These are phyloP conservation scores for Scheffersomyces coipomensis DNA, from an alignment of 805 yeast genomes.

Conservation along the genomic window DNA sequence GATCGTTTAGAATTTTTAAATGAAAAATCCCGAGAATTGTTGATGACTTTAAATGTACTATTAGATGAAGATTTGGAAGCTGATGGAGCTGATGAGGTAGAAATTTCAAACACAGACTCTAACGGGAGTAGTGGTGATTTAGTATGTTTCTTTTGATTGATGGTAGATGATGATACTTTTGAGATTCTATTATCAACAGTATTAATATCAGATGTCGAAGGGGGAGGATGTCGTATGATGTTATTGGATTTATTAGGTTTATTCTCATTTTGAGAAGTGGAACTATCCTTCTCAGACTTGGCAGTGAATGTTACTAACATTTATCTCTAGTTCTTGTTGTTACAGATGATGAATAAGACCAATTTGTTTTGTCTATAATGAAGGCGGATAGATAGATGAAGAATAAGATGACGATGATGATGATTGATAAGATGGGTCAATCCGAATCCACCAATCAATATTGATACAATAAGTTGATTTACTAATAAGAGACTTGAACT, in stretches of 20 bases:
- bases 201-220: too few relatives aligned
- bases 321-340: too few relatives aligned
- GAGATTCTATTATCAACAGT: not conserved
- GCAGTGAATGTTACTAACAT: slow-evolving; percentile 14
- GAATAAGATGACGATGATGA: too few relatives aligned
- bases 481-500: too few relatives aligned
- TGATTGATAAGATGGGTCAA: too few relatives aligned
- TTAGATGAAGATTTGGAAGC: not conserved
- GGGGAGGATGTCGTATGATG: too few relatives aligned
- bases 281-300: slow-evolving; percentile 1
- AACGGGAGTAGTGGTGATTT: not conserved
- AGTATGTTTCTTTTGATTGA: not conserved
- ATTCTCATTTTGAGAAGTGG: not conserved
- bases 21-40: slow-evolving; percentile 10
- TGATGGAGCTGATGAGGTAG: not conserved
- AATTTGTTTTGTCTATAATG: too few relatives aligned
- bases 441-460: too few relatives aligned
- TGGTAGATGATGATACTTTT: not conserved
- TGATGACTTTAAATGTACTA: slow-evolving; percentile 11
- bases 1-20: slow-evolving; percentile 35
- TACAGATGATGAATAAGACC: too few relatives aligned
- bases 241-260: too few relatives aligned
- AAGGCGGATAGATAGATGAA: too few relatives aligned
- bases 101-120: not conserved
- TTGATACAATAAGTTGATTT: too few relatives aligned